These are phyloP conservation scores for Abrus pulchellus DNA, from an alignment of 306 rosid genomes.

Conservation along the genomic window DNA sequence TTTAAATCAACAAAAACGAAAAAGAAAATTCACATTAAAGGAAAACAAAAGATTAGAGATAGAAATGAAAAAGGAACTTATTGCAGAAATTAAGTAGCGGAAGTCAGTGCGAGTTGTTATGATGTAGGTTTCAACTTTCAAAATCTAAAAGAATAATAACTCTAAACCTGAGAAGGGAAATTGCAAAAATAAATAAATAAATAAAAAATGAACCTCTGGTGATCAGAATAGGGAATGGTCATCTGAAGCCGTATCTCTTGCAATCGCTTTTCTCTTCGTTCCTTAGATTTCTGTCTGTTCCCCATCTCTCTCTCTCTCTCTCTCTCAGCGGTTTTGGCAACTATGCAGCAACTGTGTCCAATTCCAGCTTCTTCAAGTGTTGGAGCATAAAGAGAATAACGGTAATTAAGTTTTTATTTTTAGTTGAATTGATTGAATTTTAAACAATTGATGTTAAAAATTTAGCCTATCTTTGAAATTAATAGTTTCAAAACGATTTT, in stretches of 20 bases:
- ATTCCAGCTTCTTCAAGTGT: not conserved
- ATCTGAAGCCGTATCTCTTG: slow-evolving; percentile 81
- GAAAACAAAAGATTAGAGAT: too few relatives aligned
- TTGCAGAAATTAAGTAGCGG: not conserved
- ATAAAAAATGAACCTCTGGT: slow-evolving; percentile 65
- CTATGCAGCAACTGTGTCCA: not conserved
- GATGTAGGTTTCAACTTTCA: not conserved
- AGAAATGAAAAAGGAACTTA: too few relatives aligned
- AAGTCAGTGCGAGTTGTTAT: not conserved
- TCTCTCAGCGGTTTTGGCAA: not conserved
- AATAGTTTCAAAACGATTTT: too few relatives aligned
- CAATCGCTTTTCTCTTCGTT: slow-evolving; percentile 80
- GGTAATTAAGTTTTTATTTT: not conserved
- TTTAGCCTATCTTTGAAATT: too few relatives aligned
- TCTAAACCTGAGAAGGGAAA: not conserved
- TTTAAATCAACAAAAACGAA: not conserved
- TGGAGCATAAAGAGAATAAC: not conserved
- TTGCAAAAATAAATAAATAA: not conserved
- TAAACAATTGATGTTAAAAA: not conserved
- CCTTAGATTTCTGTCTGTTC: slow-evolving; percentile 74
- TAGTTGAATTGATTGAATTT: not conserved
- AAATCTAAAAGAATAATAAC: not conserved
- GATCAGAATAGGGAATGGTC: slow-evolving; percentile 89
- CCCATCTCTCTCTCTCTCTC: slow-evolving; percentile 56
- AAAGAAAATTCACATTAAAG: not conserved